Evolutionary conservation across 1,284 basidiomycete genomes (phyloP).

Genomic region (Malassezia equina): DNA sequence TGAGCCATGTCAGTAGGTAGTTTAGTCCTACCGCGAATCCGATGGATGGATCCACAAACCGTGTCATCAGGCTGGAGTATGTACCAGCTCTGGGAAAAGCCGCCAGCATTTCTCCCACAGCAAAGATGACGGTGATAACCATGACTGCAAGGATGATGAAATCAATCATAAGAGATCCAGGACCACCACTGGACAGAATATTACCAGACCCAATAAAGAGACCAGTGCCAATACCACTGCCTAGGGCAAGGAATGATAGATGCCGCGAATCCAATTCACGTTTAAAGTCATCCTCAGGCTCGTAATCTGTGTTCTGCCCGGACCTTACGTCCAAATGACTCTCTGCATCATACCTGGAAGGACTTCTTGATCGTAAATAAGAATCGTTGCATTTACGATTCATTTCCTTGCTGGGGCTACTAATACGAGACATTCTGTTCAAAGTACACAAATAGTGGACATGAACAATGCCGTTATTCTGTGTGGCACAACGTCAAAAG

Average conservation of each 20-base stretch:
- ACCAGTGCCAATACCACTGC: slow-evolving; percentile 43
- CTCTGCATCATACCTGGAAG: background rate
- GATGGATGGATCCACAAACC: slow-evolving; percentile 68
- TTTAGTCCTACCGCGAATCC: slow-evolving; percentile 56
- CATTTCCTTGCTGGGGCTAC: background rate
- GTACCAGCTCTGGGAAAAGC: slow-evolving; percentile 58
- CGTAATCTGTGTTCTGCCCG: background rate
- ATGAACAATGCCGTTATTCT: background rate
- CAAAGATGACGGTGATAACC: slow-evolving; percentile 46
- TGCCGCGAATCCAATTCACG: slow-evolving; percentile 23
- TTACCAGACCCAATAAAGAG: slow-evolving; percentile 66
- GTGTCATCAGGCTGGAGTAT: slow-evolving; percentile 67
- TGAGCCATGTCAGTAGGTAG: slow-evolving; percentile 53
- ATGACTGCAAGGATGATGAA: slow-evolving; percentile 46
- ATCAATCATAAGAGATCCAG: slow-evolving; percentile 49
- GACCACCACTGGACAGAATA: slow-evolving; percentile 50
- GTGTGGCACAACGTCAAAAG: background rate
- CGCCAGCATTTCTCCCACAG: slow-evolving; percentile 51
- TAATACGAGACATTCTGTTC: background rate
- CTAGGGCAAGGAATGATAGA: slow-evolving; percentile 37
- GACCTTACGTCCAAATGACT: background rate
- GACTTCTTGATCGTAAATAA: background rate
- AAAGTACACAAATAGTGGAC: background rate
- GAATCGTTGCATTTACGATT: background rate
- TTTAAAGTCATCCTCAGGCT: slow-evolving; percentile 1